Evolutionary conservation across 495 filamentous ascomycete genomes (phyloP), one percentile per base, ranked within the genome.

Genomic region (Talaromyces trachyspermus): DNA sequence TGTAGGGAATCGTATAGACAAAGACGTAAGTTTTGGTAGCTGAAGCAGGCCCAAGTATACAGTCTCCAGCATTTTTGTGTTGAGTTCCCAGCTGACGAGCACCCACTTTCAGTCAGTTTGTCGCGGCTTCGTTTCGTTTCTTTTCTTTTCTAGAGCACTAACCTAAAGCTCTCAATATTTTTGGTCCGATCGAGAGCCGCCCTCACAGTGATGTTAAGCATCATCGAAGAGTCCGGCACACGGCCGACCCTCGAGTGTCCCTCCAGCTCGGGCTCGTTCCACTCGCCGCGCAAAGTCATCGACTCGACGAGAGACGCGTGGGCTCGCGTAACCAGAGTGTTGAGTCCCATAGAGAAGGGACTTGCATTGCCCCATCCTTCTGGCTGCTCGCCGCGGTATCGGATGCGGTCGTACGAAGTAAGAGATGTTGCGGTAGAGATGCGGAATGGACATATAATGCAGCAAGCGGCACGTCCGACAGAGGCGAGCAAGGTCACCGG

Each of bases 361-460:
- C 77, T 81, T 2, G 72, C 77, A 41, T 71, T 72, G 15, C 79
- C 79, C 62, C 72, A 79, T 12, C 78, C 79, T 60, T 82, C 78
- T 5, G 78, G 75, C 44, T 71, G 57, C 29, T 79, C 78, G 52
- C 71, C 69, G 38, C 72, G 66, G 54, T 82, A 83, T 41, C 78
- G 76, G 26, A 83, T 79, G 32, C 71, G 68, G 33, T 76, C 63
- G 60, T 84, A 83, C 27, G 78, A 80, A 37, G 68, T 76, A 15
- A 84, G 64, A 71, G 24, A 83, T 64, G 50, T 64, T 63, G 55
- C 63, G 65, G 57, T 84, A 84, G 20, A 84, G 72, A 53, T 74
- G 76, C 5, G 80, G 80, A 2, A 82, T 65, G 36, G 72, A 64
- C 77, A 84, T 81, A 54, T 84, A 84, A 51, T 83, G 78, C 55